Evolutionary conservation across 305 asterid species (phyloP).

Genomic region (Fraxinus latifolia): DNA sequence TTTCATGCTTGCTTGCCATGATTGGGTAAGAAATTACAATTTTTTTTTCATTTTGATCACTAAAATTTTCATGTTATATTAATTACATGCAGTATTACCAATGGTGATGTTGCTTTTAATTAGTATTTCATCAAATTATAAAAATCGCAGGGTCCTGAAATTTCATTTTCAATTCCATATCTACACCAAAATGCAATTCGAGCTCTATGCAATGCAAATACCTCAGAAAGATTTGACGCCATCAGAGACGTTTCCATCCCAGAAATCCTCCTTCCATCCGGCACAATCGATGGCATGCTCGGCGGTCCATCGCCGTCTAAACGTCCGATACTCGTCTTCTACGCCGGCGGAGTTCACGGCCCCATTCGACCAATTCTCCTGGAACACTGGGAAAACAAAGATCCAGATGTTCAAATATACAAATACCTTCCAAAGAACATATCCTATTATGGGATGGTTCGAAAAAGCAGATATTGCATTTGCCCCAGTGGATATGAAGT

Average conservation of each 20-base stretch:
- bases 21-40: conserved; percentile 44
- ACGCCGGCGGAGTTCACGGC: conserved; percentile 73
- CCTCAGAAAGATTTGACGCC: conserved; percentile 57
- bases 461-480: conserved; percentile 57
- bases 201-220: conserved; percentile 73
- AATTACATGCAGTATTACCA: background rate
- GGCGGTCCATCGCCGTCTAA: conserved; percentile 69
- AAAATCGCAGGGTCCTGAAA: conserved; percentile 53
- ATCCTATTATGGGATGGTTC: conserved; percentile 64
- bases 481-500: conserved; percentile 83
- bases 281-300: conserved; percentile 39
- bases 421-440: conserved; percentile 44
- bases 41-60: background rate
- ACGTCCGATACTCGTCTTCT: conserved; percentile 51
- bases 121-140: background rate
- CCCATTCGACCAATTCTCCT: conserved; percentile 70
- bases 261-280: conserved; percentile 59
- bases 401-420: conserved; percentile 56
- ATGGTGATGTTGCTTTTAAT: background rate
- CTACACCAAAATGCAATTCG: conserved; percentile 56
- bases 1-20: conserved; percentile 81
- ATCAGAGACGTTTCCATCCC: conserved; percentile 66
- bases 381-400: conserved; percentile 58
- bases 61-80: background rate
- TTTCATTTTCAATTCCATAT: conserved; percentile 52